Conservation (phyloP, 1,284 basidiomycete species). For the Fomitopsis schrenkii region DNA sequence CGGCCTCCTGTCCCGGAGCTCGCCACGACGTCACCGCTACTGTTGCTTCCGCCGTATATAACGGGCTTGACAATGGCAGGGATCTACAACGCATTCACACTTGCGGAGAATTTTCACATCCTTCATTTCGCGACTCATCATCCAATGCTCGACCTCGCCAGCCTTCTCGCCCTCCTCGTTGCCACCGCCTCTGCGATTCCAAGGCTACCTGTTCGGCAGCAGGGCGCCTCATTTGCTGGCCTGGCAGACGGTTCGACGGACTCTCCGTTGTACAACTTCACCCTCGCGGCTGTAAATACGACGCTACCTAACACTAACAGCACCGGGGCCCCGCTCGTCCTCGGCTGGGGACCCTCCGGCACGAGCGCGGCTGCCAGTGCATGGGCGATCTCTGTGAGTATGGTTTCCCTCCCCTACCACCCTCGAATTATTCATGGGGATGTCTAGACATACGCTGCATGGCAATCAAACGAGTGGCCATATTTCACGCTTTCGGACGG, state of each 20-base stretch:
- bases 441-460: slow-evolving; percentile 2
- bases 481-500: slow-evolving; percentile 5
- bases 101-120: too few species aligned
- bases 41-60: neutral
- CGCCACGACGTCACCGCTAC: neutral
- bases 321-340: slow-evolving; percentile 10
- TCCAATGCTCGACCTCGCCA: neutral
- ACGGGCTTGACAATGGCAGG: neutral
- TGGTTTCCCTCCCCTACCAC: too few species aligned
- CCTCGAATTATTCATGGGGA: neutral
- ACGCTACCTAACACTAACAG: slow-evolving; percentile 7
- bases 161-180: neutral
- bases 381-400: slow-evolving; percentile 5
- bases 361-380: neutral
- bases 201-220: neutral
- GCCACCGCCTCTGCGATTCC: neutral
- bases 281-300: slow-evolving; percentile 7
- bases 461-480: slow-evolving; percentile 4
- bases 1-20: too few species aligned
- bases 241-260: slow-evolving; percentile 2
- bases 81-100: too few species aligned
- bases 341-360: slow-evolving; percentile 1
- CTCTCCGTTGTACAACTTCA: slow-evolving; percentile 8
- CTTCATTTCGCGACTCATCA: neutral
- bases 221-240: slow-evolving; percentile 1